Conservation (phyloP, 2,329 filamentous ascomycete species). For the Cytospora chrysosperma region DNA sequence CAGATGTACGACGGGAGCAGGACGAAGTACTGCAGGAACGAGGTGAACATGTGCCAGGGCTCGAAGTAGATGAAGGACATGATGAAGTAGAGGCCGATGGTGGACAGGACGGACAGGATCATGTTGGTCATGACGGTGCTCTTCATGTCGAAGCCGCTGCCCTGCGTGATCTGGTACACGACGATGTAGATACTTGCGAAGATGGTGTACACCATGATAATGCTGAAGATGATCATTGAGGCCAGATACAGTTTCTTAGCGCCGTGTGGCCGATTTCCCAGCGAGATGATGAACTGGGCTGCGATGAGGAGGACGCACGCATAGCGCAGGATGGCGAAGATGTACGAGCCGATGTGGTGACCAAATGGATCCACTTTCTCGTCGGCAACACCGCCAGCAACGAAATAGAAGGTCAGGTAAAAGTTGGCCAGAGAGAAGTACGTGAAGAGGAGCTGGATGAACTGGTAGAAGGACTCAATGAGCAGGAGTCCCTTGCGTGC, state of each 20-base stretch:
- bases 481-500: constrained; percentile 87
- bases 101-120: constrained; percentile 84
- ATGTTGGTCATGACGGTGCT: constrained; percentile 95
- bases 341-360: constrained; percentile 76
- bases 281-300: constrained; percentile 92
- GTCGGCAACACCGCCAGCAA: constrained; percentile 86
- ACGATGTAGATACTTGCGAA: constrained; percentile 91
- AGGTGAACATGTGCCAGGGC: constrained; percentile 99
- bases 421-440: constrained; percentile 99
- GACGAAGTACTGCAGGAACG: constrained; percentile 85
- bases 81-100: constrained; percentile 89
- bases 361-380: constrained; percentile 83
- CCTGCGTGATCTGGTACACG: constrained; percentile 68
- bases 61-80: constrained; percentile 97
- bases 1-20: constrained; percentile 93
- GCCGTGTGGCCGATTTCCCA: constrained; percentile 94
- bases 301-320: constrained; percentile 82
- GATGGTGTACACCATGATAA: constrained; percentile 95
- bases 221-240: constrained; percentile 83
- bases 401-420: constrained; percentile 98
- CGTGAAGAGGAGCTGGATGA: constrained; percentile 89
- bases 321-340: constrained; percentile 87
- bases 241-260: constrained; percentile 86
- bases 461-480: constrained; percentile 93
- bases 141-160: constrained; percentile 59